Base-by-base conservation (phyloP, 225 moss, liverwort and hornwort species). In the Pseudoscleropodium purum region DNA sequence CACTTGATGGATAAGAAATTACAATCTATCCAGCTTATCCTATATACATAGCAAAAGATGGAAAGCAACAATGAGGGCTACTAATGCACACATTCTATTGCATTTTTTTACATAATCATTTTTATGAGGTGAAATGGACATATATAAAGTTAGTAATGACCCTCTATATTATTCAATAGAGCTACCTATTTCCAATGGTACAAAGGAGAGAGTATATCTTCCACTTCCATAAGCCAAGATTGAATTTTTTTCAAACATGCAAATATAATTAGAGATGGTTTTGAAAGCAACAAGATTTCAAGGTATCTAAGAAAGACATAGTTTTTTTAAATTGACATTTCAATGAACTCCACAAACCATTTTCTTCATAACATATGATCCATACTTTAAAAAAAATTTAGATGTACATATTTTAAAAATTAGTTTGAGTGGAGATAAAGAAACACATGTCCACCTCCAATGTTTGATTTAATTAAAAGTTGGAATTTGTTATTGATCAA, bases 361-460 rank as follows among this genome's bases (percentile, higher is more conserved):
- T 72, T 70, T 41, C 7, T 72, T 72, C 72, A 41, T 39, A 7
- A 21, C 0, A 70, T 5, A 15, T 27, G 2, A 43, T 10, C 15
- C 27, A 26, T 43, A 41, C 27, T 5, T 41, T 43, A 9, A 3
- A 3, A 15, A 72, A 41, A 43, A 5, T 41, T 27, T 43, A 72
- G 3, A 73, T 30, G 18, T 18, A 18, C 1, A 31, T 75, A 10
- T 49, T 75, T 49, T 2, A 12, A 31, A 31, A 0, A 47, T 31
- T 19, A 7, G 1, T 31, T 47, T 31, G 9, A 7, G 1, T 7
- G 0, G 0, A 49, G 3, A 33, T 20, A 20, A 20, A 0, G 0
- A 33, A 33, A 20, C 2, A 49, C 12, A 29, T 19, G 13, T 12
- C 4, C 1, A 33, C 49, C 2, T 31, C 2, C 1, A 18, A 7